Conservation (phyloP, 495 filamentous ascomycete species). For the Aspergillus incahuasiensis region DNA sequence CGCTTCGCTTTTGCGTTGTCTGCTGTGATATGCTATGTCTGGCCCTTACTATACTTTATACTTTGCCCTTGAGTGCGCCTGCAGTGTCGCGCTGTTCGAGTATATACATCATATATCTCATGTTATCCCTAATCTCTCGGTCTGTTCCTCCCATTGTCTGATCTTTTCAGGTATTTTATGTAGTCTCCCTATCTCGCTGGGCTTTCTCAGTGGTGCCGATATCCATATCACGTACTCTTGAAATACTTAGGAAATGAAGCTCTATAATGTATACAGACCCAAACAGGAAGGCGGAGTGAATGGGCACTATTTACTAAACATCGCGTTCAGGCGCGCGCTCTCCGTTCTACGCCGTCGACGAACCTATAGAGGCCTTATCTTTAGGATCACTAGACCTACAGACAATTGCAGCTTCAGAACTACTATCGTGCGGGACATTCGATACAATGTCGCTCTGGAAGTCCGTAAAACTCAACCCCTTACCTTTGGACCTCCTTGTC, state of each 20-base stretch:
- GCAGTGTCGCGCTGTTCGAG: neutral
- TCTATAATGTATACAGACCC: neutral
- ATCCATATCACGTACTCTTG: no score
- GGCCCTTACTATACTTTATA: neutral
- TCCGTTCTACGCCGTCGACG: neutral
- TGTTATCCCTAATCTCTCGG: neutral
- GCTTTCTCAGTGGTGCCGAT: no score
- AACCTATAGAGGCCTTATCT: no score
- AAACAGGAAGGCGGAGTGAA: conserved; percentile 1
- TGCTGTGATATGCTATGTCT: neutral
- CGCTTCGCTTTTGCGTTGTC: neutral
- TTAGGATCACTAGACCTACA: neutral
- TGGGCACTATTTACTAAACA: neutral
- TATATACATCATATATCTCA: neutral
- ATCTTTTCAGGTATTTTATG: no score
- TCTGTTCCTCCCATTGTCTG: neutral
- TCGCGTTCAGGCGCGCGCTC: neutral
- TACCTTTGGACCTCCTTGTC: neutral
- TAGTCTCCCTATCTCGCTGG: no score
- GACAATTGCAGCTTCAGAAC: no score
- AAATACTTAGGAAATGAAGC: neutral
- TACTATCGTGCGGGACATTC: no score
- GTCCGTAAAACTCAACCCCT: neutral
- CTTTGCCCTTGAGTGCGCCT: no score
- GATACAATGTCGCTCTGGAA: conserved; percentile 9